Percentiles rank a stretch among this genome's conserved stretches.
Conservation (phyloP, 176 grass and related monocot genomes). For the Carex pumila region DNA sequence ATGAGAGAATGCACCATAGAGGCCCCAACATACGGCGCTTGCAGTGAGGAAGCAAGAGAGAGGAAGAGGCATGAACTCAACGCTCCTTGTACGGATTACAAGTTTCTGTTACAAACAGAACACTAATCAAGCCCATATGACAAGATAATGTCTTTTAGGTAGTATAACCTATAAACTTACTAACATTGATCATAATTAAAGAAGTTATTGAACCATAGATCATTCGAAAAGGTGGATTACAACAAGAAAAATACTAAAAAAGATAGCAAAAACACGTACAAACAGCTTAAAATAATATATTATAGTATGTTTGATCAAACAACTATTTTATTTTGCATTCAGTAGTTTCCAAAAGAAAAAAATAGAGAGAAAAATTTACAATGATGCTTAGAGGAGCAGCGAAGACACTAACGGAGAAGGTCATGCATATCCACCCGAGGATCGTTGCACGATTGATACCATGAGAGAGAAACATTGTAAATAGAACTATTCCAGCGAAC, state of each 20-base stretch:
- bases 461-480: slow-evolving; percentile 33
- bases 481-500: slow-evolving; percentile 40
- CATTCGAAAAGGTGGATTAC: no score
- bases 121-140: background rate
- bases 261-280: no score
- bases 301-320: no score
- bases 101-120: slow-evolving; percentile 38
- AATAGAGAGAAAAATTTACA: slow-evolving; percentile 30
- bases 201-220: no score
- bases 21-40: slow-evolving; percentile 72
- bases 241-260: no score
- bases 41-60: slow-evolving; percentile 77
- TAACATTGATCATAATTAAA: background rate
- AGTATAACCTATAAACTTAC: background rate
- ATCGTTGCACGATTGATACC: slow-evolving; percentile 37
- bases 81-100: slow-evolving; percentile 74
- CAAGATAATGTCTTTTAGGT: background rate
- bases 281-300: no score
- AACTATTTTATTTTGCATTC: no score
- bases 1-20: slow-evolving; percentile 64
- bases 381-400: slow-evolving; percentile 87
- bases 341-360: background rate
- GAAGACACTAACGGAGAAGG: slow-evolving; percentile 86
- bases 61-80: slow-evolving; percentile 83
- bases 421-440: slow-evolving; percentile 75